Base-by-base conservation (phyloP, 208 protist genomes). In the Crithidia fasciculata region DNA sequence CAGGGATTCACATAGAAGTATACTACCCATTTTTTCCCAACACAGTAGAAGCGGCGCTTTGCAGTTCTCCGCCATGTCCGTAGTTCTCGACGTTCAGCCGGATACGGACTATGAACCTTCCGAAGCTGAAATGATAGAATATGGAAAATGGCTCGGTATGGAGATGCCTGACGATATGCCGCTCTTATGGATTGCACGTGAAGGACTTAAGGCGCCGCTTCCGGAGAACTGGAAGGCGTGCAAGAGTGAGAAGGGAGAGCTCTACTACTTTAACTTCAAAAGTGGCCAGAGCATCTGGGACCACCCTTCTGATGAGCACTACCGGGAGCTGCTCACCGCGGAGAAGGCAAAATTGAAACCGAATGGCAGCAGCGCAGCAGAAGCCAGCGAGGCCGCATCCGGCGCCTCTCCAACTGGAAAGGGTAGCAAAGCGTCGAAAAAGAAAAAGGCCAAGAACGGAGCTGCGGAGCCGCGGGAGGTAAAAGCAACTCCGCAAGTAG, bases 191-290 rank as follows among this genome's bases (percentile, higher is more conserved):
- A 98, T 99, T 83, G 97, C 97, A 18, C 65, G 84, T 12, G 95
- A 99, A 60, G 97, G 95, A 13, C 83, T 99, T 44, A 98, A 98
- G 64, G 96, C 95, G 8, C 95, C 96, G 15, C 84, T 99, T 18
- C 97, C 97, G 0, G 92, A 98, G 9, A 62, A 94, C 72, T 99
- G 97, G 96, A 98, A 96, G 70, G 94, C 96, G 2, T 98, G 95
- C 81, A 89, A 96, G 60, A 95, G 95, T 52, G 82, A 95, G 52
- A 93, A 96, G 47, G 94, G 95, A 15, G 92, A 98, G 49, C 72
- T 98, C 10, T 99, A 98, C 76, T 99, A 98, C 73, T 99, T 98
- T 81, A 98, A 99, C 82, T 97, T 98, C 70, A 89, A 87, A 58
- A 96, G 91, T 0, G 94, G 92, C 47, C 74, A 97, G 54, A 96